A percentile compares a stretch with the other conserved stretches of the same genome.
Evolutionary conservation across 2,329 filamentous ascomycete species (phyloP).

Genomic region (Epichloe gansuensis): DNA sequence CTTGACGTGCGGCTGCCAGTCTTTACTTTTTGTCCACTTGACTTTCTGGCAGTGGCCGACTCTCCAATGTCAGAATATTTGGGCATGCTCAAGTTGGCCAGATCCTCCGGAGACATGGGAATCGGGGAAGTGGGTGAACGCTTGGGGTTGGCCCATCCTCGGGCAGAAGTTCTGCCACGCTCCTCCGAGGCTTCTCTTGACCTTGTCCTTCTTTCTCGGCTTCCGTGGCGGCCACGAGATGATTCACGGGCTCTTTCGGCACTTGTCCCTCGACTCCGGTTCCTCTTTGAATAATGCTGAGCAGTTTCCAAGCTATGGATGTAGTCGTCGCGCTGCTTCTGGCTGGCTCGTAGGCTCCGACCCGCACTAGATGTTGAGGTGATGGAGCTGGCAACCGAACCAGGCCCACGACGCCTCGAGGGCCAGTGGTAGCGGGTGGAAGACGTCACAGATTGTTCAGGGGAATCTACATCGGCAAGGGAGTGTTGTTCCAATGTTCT

Average conservation of each 20-base stretch:
- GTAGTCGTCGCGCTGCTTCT: constrained; percentile 64
- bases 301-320: constrained; percentile 77
- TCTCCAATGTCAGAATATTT: constrained; percentile 23
- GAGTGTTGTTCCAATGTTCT: constrained; percentile 41
- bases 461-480: constrained; percentile 41
- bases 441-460: constrained; percentile 41
- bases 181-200: constrained; percentile 54
- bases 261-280: constrained; percentile 43
- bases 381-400: constrained; percentile 43
- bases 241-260: constrained; percentile 31
- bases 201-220: constrained; percentile 36
- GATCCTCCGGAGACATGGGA: constrained; percentile 86
- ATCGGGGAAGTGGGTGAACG: constrained; percentile 83
- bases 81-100: constrained; percentile 47
- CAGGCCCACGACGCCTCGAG: constrained; percentile 37
- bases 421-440: constrained; percentile 44
- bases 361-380: constrained; percentile 42
- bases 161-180: constrained; percentile 51
- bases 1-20: constrained; percentile 35
- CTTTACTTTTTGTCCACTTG: constrained; percentile 20
- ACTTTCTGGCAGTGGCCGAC: constrained; percentile 32
- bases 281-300: constrained; percentile 44
- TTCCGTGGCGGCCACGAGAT: constrained; percentile 32
- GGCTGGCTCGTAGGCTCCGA: constrained; percentile 36
- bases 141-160: constrained; percentile 62